A percentile compares a stretch with the other conserved stretches of the same genome.
phyloP scores from a whole-genome alignment of 345 rosid species.

The Citrus inodora region DNA sequence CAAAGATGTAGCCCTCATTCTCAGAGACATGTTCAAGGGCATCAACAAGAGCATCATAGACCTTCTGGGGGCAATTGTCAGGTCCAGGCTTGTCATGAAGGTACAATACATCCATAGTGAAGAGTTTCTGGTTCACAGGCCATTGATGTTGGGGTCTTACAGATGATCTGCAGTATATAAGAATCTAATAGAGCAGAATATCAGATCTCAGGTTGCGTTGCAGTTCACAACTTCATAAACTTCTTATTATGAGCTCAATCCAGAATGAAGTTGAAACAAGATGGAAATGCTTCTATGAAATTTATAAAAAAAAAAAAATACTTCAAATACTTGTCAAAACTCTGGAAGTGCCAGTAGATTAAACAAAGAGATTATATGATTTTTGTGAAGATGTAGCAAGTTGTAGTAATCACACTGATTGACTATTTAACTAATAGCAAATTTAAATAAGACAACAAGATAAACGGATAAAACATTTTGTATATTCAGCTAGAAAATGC shows the following conservation, averaged over 20 bases:
- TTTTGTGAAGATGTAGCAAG: neutral
- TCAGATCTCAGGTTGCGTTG: neutral
- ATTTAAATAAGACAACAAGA: neutral
- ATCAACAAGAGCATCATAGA: conserved; percentile 72
- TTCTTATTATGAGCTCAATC: neutral
- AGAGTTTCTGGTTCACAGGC: conserved; percentile 68
- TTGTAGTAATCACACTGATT: neutral
- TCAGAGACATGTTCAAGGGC: conserved; percentile 78
- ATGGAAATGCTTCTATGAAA: neutral
- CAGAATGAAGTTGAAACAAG: neutral
- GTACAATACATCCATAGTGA: conserved; percentile 90
- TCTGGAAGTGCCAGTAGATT: neutral
- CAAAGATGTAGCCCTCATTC: conserved; percentile 79
- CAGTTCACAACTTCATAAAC: neutral
- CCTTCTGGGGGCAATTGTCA: conserved; percentile 87
- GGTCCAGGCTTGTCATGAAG: conserved; percentile 89
- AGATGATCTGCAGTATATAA: conserved; percentile 85
- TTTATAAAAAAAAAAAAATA: neutral
- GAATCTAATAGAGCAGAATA: conserved; percentile 37
- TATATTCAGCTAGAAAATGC: neutral
- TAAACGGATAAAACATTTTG: neutral
- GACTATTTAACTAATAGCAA: neutral
- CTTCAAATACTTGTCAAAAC: neutral
- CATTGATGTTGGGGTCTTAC: conserved; percentile 65
- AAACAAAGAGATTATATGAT: neutral